These are phyloP conservation scores for Daldinia caldariorum DNA, from an alignment of 495 filamentous ascomycete species.

Conservation along the genomic window DNA sequence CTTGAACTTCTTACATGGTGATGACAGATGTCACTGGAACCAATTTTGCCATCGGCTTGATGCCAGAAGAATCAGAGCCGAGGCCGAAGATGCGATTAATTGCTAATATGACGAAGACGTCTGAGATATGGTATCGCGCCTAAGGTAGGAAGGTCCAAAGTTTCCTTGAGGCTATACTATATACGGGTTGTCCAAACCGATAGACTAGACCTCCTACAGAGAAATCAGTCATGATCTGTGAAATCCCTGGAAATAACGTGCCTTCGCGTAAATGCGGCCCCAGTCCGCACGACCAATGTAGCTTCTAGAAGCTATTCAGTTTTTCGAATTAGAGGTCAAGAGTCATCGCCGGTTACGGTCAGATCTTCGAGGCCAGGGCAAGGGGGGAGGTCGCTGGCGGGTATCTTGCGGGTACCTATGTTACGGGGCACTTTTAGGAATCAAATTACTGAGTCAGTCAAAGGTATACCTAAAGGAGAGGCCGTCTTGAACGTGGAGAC, in stretches of 20 bases:
- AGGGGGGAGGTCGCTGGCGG: not conserved
- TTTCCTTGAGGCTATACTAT: too few species aligned
- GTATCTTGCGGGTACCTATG: not conserved
- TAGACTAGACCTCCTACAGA: too few species aligned
- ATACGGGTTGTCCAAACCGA: too few species aligned
- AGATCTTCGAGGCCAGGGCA: not conserved
- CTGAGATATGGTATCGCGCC: not conserved
- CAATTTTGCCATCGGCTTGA: not conserved
- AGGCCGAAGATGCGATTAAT: not conserved
- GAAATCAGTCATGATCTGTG: not conserved
- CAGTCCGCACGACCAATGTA: not conserved
- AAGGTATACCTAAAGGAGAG: not conserved
- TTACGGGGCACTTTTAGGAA: slow-evolving; percentile 1
- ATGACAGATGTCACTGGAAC: not conserved
- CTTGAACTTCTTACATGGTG: not conserved
- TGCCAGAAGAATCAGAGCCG: not conserved
- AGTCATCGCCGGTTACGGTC: not conserved
- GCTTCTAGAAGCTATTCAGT: slow-evolving; percentile 20
- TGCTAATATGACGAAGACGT: not conserved
- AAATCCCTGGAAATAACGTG: not conserved
- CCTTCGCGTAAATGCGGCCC: not conserved
- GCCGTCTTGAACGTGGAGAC: not conserved
- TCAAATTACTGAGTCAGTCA: slow-evolving; percentile 16
- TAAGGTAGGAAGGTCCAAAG: not conserved
- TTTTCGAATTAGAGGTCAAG: not conserved